These are phyloP conservation scores for Ophiostoma angusticollis DNA, from an alignment of 2,329 filamentous ascomycete species.

Conservation along the genomic window DNA sequence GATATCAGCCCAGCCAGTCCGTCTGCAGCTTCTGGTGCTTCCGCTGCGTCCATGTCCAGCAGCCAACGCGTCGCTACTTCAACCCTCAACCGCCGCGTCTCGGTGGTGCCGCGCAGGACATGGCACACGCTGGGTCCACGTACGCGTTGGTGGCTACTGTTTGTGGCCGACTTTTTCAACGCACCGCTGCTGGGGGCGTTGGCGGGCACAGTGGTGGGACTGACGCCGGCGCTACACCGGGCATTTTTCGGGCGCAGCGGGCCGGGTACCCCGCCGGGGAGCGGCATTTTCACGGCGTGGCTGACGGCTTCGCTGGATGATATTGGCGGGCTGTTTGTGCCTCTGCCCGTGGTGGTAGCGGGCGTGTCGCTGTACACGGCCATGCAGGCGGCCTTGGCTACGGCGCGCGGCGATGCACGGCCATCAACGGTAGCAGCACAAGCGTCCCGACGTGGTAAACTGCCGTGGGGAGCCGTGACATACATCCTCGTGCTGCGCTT, in stretches of 20 bases:
- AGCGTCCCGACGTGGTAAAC: constrained; percentile 16
- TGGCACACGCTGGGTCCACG: constrained; percentile 20
- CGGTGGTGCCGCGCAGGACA: constrained; percentile 14
- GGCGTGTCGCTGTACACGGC: constrained; percentile 51
- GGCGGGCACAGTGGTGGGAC: constrained; percentile 44
- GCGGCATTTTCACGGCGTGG: constrained; percentile 55
- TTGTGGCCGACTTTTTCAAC: constrained; percentile 41
- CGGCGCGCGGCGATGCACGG: constrained; percentile 15
- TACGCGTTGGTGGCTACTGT: constrained; percentile 22
- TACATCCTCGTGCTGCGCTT: constrained; percentile 45
- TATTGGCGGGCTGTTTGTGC: constrained; percentile 50
- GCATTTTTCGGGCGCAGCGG: constrained; percentile 56
- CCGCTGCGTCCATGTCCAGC: neutral
- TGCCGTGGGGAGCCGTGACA: constrained; percentile 36
- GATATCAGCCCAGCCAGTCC: neutral
- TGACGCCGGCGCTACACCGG: constrained; percentile 44
- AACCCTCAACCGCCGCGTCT: constrained; percentile 15
- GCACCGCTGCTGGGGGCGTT: constrained; percentile 48
- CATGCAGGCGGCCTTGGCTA: constrained; percentile 26
- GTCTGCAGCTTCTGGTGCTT: no score
- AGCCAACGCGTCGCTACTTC: neutral
- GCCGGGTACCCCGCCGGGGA: constrained; percentile 35
- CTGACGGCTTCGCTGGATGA: constrained; percentile 48
- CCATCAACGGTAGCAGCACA: constrained; percentile 14
- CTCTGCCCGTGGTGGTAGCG: constrained; percentile 51